These are phyloP conservation scores for Scorias spongiosa DNA, from an alignment of 2,329 filamentous ascomycete genomes.

Conservation along the genomic window DNA sequence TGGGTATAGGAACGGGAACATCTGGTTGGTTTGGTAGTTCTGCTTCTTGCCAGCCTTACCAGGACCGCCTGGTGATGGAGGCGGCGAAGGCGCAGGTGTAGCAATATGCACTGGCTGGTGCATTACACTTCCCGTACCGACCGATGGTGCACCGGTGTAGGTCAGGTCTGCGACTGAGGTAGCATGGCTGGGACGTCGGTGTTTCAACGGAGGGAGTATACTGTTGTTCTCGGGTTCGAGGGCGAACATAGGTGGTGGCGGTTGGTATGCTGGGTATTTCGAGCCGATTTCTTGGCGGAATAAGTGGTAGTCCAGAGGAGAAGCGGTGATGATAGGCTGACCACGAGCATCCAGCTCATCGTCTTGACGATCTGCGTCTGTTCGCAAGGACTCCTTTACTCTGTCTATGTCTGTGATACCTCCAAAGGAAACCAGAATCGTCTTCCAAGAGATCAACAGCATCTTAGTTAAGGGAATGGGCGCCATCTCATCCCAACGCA, in stretches of 20 bases:
- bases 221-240: slow-evolving; percentile 84
- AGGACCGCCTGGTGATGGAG: slow-evolving; percentile 70
- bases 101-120: slow-evolving; percentile 96
- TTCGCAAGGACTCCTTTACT: slow-evolving; percentile 54
- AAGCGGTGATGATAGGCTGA: slow-evolving; percentile 75
- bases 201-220: slow-evolving; percentile 70
- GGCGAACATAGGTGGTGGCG: slow-evolving; percentile 67
- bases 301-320: slow-evolving; percentile 86
- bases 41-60: slow-evolving; percentile 95
- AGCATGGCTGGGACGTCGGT: slow-evolving; percentile 40
- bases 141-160: slow-evolving; percentile 32
- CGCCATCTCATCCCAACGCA: slow-evolving; percentile 45
- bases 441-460: slow-evolving; percentile 79
- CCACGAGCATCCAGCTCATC: slow-evolving; percentile 43
- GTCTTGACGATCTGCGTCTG: slow-evolving; percentile 30
- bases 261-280: slow-evolving; percentile 93
- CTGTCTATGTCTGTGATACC: slow-evolving; percentile 57
- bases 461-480: slow-evolving; percentile 37
- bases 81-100: slow-evolving; percentile 91
- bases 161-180: slow-evolving; percentile 16
- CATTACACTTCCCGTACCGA: slow-evolving; percentile 54
- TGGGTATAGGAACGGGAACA: slow-evolving; percentile 95
- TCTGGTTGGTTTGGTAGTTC: slow-evolving; percentile 98
- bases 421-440: slow-evolving; percentile 71
- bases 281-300: slow-evolving; percentile 95